These are phyloP conservation scores for Didymosphaeria variabile DNA, from an alignment of 2,329 filamentous ascomycete genomes.

Conservation along the genomic window DNA sequence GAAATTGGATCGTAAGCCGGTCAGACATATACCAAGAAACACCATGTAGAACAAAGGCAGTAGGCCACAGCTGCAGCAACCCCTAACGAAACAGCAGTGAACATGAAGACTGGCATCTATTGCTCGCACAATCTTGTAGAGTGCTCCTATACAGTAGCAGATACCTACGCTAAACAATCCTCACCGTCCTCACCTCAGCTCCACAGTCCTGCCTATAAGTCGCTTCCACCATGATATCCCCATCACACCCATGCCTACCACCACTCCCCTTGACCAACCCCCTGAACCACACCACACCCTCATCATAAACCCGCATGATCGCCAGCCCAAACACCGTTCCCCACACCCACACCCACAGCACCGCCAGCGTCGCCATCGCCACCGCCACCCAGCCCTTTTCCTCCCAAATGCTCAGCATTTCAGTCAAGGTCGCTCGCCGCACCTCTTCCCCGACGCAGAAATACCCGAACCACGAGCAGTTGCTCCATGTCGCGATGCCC, in stretches of 20 bases:
- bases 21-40: background rate
- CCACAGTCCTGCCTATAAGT: background rate
- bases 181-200: background rate
- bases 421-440: too few species aligned
- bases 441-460: too few species aligned
- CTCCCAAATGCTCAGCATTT: too few species aligned
- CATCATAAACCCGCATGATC: background rate
- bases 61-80: background rate
- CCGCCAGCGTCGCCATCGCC: background rate
- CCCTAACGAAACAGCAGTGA: background rate
- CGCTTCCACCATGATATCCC: background rate
- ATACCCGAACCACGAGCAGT: too few species aligned
- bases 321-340: background rate
- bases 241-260: background rate
- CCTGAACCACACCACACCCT: background rate
- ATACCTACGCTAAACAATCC: background rate
- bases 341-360: background rate
- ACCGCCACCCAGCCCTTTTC: background rate
- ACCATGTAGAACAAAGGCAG: background rate
- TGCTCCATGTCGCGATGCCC: too few species aligned
- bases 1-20: background rate
- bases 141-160: background rate
- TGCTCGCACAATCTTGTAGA: background rate
- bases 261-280: background rate
- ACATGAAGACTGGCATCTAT: background rate